phyloP scores from a whole-genome alignment of 768 basidiomycete species.

The Xerocomus spinulosus region DNA sequence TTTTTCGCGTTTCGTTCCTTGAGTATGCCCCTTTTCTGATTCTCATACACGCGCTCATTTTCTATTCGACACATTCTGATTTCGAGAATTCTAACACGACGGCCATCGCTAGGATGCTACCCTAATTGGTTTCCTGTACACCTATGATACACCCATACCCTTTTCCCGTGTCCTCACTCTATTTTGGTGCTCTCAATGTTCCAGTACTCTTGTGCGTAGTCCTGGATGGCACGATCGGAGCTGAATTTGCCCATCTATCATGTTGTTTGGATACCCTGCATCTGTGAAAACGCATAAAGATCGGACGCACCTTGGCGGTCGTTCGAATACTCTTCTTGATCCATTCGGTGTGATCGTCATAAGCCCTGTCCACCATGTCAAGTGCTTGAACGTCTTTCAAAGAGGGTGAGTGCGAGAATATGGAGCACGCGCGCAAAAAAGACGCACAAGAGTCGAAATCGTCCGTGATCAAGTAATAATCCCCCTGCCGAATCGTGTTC shows the following conservation, averaged over 20 bases:
- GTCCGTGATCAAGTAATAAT: conserved; percentile 81
- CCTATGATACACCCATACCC: conserved; percentile 10
- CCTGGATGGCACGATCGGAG: conserved; percentile 87
- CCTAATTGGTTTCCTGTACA: conserved; percentile 3
- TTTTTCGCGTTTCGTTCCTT: too few relatives aligned
- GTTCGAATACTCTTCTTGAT: conserved; percentile 86
- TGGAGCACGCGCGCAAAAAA: neutral
- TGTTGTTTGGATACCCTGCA: conserved; percentile 36
- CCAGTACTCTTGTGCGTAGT: conserved; percentile 89
- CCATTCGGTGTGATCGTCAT: conserved; percentile 82
- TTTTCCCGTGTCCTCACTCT: conserved; percentile 12
- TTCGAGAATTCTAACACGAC: conserved; percentile 9
- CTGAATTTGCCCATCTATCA: conserved; percentile 91
- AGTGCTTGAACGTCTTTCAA: conserved; percentile 72
- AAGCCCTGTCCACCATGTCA: conserved; percentile 84
- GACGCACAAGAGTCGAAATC: conserved; percentile 89
- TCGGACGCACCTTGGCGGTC: conserved; percentile 69
- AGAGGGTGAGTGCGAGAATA: neutral
- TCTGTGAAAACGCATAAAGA: conserved; percentile 52
- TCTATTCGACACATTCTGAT: too few relatives aligned
- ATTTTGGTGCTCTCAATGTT: conserved; percentile 55
- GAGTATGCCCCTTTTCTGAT: too few relatives aligned
- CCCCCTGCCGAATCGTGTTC: conserved; percentile 71
- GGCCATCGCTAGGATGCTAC: conserved; percentile 11
- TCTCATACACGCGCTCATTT: too few relatives aligned